These are phyloP conservation scores for Hamamelis virginiana DNA, from an alignment of 164 flowering plant species.

Conservation along the genomic window DNA sequence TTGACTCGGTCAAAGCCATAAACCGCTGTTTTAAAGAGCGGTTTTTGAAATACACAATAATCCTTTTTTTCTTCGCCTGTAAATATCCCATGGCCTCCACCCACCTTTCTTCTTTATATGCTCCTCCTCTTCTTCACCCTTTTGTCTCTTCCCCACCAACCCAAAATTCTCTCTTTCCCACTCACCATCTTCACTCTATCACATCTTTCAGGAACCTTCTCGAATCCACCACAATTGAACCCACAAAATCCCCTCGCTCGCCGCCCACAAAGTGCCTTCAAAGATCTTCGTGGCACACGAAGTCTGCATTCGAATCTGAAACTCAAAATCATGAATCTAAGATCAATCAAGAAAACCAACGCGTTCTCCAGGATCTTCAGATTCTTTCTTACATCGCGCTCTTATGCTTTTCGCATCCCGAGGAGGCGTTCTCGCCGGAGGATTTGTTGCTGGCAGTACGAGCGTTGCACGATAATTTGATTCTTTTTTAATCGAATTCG, in stretches of 20 bases:
- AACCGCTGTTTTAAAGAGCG: too few relatives aligned
- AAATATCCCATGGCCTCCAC: too few relatives aligned
- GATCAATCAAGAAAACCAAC: not conserved
- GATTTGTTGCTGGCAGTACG: conserved; percentile 54
- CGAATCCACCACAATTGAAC: conserved; percentile 2
- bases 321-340: not conserved
- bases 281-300: conserved; percentile 37
- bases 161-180: conserved; percentile 46
- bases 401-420: conserved; percentile 65
- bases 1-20: too few relatives aligned
- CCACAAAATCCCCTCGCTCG: conserved; percentile 33
- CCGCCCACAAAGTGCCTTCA: conserved; percentile 74
- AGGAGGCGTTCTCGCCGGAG: conserved; percentile 35
- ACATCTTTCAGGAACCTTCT: conserved; percentile 33
- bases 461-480: conserved; percentile 64
- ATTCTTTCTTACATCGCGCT: conserved; percentile 39
- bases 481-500: conserved; percentile 62
- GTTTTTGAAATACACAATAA: too few relatives aligned
- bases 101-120: too few relatives aligned
- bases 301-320: conserved; percentile 13
- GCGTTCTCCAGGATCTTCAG: conserved; percentile 39
- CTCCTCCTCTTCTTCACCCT: too few relatives aligned
- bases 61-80: too few relatives aligned
- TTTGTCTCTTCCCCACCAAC: conserved; percentile 17
- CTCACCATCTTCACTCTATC: conserved; percentile 56